Evolutionary conservation across 2,329 filamentous ascomycete species (phyloP).

Genomic region (Didymella arachidicola): DNA sequence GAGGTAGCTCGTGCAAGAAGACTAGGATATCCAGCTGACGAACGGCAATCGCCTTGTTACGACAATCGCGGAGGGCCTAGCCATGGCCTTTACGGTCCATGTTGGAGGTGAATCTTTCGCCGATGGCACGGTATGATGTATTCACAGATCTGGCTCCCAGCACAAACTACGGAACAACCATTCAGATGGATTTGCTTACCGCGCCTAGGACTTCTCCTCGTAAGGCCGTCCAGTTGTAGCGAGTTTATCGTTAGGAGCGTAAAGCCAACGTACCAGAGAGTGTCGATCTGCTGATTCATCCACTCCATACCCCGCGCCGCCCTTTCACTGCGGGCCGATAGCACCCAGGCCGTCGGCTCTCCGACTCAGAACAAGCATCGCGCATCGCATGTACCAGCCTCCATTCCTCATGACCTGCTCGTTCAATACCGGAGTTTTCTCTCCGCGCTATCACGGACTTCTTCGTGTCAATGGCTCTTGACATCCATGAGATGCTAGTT

Average conservation of each 20-base stretch:
- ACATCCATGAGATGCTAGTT: not conserved
- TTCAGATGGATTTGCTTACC: conserved; percentile 15
- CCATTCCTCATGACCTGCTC: not conserved
- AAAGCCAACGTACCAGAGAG: conserved; percentile 5
- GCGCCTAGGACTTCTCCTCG: not conserved
- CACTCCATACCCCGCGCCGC: conserved; percentile 29
- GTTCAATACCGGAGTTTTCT: not conserved
- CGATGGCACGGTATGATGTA: conserved; percentile 11
- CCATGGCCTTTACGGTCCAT: not conserved
- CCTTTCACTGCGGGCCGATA: conserved; percentile 23
- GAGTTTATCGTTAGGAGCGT: conserved; percentile 1
- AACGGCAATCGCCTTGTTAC: not conserved
- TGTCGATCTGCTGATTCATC: conserved; percentile 28
- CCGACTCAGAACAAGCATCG: conserved; percentile 9
- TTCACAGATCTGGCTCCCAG: conserved; percentile 5
- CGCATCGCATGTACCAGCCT: conserved; percentile 12
- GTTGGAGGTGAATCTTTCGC: conserved; percentile 4
- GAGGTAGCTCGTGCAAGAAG: not conserved
- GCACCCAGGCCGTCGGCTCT: conserved; percentile 23
- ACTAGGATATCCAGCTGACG: not conserved
- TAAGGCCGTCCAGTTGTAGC: not conserved
- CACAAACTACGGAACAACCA: conserved; percentile 10
- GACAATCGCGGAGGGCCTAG: not conserved
- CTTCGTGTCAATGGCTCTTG: not conserved
- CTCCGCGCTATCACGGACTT: conserved; percentile 1